A percentile compares a stretch with the other conserved stretches of the same genome.
These are phyloP conservation scores for Alternaria alternata DNA, from an alignment of 2,329 filamentous ascomycete species.

Conservation along the genomic window DNA sequence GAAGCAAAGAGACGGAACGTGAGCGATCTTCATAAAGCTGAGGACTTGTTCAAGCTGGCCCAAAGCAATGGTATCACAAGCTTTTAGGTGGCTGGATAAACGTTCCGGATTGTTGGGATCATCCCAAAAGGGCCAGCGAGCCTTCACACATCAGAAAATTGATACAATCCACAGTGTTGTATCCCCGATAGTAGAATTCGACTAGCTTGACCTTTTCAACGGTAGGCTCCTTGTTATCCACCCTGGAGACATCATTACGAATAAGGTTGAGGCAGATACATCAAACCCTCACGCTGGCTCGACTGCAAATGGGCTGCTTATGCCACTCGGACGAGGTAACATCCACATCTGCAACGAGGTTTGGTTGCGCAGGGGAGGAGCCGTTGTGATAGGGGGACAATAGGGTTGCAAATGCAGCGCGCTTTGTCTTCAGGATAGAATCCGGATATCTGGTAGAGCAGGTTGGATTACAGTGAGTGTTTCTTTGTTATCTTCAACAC, in stretches of 20 bases:
- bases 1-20: not conserved
- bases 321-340: not conserved
- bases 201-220: not conserved
- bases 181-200: not conserved
- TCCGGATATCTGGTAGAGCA: not conserved
- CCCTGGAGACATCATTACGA: not conserved
- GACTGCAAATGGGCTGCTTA: not conserved
- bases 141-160: not conserved
- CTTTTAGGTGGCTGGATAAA: not conserved
- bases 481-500: not conserved
- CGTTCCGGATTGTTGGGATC: not conserved
- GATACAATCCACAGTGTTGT: not conserved
- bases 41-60: not conserved
- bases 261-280: not conserved
- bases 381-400: not conserved
- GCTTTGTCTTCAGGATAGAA: not conserved
- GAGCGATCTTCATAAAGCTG: not conserved
- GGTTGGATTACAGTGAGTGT: constrained; percentile 26
- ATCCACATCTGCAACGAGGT: not conserved
- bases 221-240: not conserved
- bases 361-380: not conserved
- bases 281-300: not conserved
- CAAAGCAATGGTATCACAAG: not conserved
- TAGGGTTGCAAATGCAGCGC: not conserved
- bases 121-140: not conserved